A percentile compares a stretch with the other conserved stretches of the same genome.
Evolutionary conservation across 2,329 filamentous ascomycete genomes (phyloP).

Genomic region (Verticillium nubilum): DNA sequence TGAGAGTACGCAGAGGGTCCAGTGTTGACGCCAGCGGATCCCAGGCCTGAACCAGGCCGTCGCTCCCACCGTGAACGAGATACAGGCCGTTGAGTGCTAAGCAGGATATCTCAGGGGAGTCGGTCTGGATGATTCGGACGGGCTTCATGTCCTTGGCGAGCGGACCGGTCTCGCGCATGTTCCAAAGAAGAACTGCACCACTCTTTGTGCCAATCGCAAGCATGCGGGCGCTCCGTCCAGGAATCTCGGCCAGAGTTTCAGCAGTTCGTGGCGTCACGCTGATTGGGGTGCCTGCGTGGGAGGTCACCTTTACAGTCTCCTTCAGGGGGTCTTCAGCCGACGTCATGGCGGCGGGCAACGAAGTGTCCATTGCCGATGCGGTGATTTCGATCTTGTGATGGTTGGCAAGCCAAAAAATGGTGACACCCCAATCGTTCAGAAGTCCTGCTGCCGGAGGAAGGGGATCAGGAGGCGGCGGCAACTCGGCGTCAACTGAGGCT

Average conservation of each 20-base stretch:
- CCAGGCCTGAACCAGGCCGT: conserved; percentile 94
- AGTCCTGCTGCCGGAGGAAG: neutral
- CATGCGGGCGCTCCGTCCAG: conserved; percentile 77
- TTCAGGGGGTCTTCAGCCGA: conserved; percentile 70
- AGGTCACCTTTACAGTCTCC: conserved; percentile 25
- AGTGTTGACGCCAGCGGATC: conserved; percentile 81
- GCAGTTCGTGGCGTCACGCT: conserved; percentile 38
- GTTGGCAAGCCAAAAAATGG: conserved; percentile 2
- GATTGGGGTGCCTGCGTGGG: conserved; percentile 30
- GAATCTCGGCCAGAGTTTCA: conserved; percentile 51
- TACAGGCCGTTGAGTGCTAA: conserved; percentile 81
- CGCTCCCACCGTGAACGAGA: conserved; percentile 86
- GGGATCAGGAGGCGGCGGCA: neutral
- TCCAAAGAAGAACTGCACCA: conserved; percentile 78
- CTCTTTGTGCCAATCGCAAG: conserved; percentile 74
- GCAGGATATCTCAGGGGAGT: conserved; percentile 81
- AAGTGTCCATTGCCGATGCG: conserved; percentile 66
- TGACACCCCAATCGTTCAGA: conserved; percentile 7
- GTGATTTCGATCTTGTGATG: conserved; percentile 59
- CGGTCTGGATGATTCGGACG: conserved; percentile 78
- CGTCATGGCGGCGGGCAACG: conserved; percentile 65
- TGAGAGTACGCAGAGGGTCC: conserved; percentile 78
- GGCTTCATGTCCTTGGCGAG: conserved; percentile 58
- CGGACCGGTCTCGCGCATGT: conserved; percentile 62
- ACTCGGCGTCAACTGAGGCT: neutral